Conservation (phyloP, 1,284 basidiomycete species). For the Irpex lacteus region DNA sequence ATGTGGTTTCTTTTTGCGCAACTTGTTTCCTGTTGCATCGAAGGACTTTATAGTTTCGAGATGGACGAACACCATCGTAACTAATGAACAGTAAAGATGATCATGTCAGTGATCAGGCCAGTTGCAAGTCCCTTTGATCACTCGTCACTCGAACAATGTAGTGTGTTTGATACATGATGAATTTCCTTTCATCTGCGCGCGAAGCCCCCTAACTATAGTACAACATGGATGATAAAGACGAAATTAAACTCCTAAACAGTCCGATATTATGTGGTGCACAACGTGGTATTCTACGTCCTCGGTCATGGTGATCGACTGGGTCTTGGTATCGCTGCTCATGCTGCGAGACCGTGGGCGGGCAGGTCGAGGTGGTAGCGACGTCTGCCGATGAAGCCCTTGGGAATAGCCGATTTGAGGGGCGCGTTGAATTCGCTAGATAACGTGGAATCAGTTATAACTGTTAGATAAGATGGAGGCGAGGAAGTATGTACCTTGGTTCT, state of each 20-base stretch:
- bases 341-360: slow-evolving; percentile 1
- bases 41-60: no score
- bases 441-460: background rate
- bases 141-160: background rate
- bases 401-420: slow-evolving; percentile 9
- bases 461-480: background rate
- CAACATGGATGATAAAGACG: background rate
- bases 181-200: background rate
- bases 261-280: slow-evolving; percentile 1
- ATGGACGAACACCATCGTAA: no score
- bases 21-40: no score
- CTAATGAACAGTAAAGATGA: no score
- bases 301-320: background rate
- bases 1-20: no score
- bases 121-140: background rate
- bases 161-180: slow-evolving; percentile 2
- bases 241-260: background rate
- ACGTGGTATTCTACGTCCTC: slow-evolving; percentile 2
- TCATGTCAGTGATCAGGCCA: no score
- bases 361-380: slow-evolving; percentile 1
- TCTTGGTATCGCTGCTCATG: background rate
- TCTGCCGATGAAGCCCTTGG: slow-evolving; percentile 8
- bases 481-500: slow-evolving; percentile 1
- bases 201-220: background rate
- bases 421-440: slow-evolving; percentile 8